Percentiles rank a stretch among this genome's conserved stretches.
phyloP scores from a whole-genome alignment of 192 early-diverging fungal species.

The Tieghemiomyces parasiticus region DNA sequence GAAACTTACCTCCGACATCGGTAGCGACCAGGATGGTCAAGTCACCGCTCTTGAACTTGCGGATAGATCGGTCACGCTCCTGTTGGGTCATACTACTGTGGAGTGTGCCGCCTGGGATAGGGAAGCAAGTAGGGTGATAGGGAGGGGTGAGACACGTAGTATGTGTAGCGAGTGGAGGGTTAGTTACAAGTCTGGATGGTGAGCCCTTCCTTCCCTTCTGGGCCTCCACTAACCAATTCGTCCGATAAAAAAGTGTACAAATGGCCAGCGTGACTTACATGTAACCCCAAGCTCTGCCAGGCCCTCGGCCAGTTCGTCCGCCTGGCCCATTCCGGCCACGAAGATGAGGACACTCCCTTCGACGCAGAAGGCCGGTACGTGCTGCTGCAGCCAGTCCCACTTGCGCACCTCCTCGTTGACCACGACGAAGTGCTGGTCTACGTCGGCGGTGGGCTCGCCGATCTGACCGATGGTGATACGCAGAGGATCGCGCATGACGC shows the following conservation, averaged over 20 bases:
- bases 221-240: too few species aligned
- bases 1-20: constrained; percentile 42
- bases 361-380: constrained; percentile 34
- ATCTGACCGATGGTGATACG: constrained; percentile 68
- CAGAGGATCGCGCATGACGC: constrained; percentile 96
- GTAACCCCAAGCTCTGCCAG: constrained; percentile 38
- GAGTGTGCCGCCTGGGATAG: constrained; percentile 30
- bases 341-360: constrained; percentile 64
- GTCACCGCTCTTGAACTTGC: constrained; percentile 43
- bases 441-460: constrained; percentile 48
- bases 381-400: constrained; percentile 54
- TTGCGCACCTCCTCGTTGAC: constrained; percentile 51
- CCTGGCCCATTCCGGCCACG: constrained; percentile 52
- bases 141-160: too few species aligned
- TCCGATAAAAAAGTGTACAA: too few species aligned
- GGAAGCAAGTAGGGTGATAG: too few species aligned
- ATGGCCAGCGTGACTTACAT: constrained; percentile 36
- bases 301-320: constrained; percentile 50
- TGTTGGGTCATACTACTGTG: constrained; percentile 68
- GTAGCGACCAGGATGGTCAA: constrained; percentile 47
- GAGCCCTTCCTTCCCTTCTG: too few species aligned
- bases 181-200: too few species aligned
- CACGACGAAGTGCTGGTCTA: constrained; percentile 47
- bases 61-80: constrained; percentile 57
- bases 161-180: too few species aligned